Base-by-base conservation (phyloP, 2,329 filamentous ascomycete genomes). In the Fusarium succisae region DNA sequence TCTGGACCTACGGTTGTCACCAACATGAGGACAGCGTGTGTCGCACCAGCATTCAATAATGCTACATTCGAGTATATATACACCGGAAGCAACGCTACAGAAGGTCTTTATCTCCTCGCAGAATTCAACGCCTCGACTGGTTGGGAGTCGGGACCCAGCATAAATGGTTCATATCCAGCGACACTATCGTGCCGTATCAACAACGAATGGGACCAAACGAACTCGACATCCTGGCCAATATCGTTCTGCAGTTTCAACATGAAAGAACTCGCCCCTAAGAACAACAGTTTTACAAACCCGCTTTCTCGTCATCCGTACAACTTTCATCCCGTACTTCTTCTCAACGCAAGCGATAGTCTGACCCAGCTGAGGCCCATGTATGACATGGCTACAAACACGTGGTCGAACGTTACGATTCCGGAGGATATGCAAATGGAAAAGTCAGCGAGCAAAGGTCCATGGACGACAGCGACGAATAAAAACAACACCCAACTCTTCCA, bases 11-110 rank as follows among this genome's bases (percentile, higher is more conserved):
- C 45, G 4, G 5, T 69, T 10, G 67, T 63, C 6, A 22, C 4
- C 20, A 70, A 70, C 14, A 14, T n/a, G 4, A 45, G 67, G 6
- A 63, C 64, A 5, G 44, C 32, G 4, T 70, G 67, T 18, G 44
- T 64, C 0, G 50, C 24, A 7, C 41, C 65, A 0, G 11, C 0
- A 0, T 15, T 63, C 3, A 39, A 3, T 0, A 50, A 47, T 15
- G 24, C 51, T 2, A 45, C 3, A 2, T 9, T 51, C 0, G 26
- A 54, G 37, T 63, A 63, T 24, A 7, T 61, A 26, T 38, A 24
- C 14, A 43, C 48, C 1, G 28, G 30, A 9, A 20, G 18, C 4
- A 18, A 13, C 0, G n/a, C 22, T 2, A 51, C 45, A 2, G 41
- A 38, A 12, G 66, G 66, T 1, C 41, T 70, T 1, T 64, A 64